Evolutionary conservation across 2,329 filamentous ascomycete genomes (phyloP), one percentile per base, ranked within the genome.

Genomic region (Mariannaea sp.): DNA sequence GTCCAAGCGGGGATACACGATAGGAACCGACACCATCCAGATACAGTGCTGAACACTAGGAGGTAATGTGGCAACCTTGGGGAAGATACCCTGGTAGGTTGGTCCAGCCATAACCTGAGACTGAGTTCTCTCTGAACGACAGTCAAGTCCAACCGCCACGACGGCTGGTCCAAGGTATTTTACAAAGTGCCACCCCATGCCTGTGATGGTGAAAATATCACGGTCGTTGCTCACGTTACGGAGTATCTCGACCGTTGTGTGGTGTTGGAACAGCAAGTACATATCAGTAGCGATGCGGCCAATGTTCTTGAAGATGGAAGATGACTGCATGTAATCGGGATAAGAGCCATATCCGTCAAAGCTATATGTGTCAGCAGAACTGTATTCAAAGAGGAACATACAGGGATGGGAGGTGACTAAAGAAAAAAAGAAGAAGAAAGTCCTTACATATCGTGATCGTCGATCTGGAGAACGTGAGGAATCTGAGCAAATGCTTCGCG

Each of bases 261-360:
- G 94, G 68, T 99, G 94, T 69, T 99, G 94, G 80, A 99, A 99
- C 7, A 99, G 82, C 29, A 99, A 81, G 69, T 97, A 99, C 92
- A 97, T 97, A 63, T 97, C 92, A 49, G 95, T 92, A 17, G 92
- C 94, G 57, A 99, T 87, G 30, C 94, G 86, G 19, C 94, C 94
- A 67, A 97, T 96, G 69, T 97, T 97, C 75, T 96, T 97, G 79
- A 99, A 97, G 76, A 97, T 92, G 60, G 96, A 88, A 14, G 92
- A 97, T 61, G 90, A 90, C 69, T 99, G 94, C 93, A 99, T 97
- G 70, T 97, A 95, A 57, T 96, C 92, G 0, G 94, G 94, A 67
- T 97, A 99, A 1, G 92, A 96, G 24, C 94, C 94, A 65, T 94
- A 99, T 20, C 94, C 94, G 68, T 99, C 94, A 64, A 99, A 99